phyloP scores from a whole-genome alignment of 352 stramenopile genomes.

The Phytophthora fragariae region DNA sequence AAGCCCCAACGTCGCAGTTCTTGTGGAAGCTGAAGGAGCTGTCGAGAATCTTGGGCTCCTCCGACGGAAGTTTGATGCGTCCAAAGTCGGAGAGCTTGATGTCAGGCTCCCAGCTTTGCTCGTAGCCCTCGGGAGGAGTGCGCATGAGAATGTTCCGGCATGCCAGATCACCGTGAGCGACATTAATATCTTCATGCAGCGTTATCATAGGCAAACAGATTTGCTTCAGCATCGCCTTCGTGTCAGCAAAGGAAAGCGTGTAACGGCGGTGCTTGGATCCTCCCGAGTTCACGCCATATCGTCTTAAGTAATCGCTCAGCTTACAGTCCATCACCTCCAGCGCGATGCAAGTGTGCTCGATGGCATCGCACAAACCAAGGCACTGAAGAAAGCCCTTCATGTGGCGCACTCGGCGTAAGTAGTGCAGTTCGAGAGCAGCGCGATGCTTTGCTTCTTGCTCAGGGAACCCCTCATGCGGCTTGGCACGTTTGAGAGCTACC shows the following conservation, averaged over 20 bases:
- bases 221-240: constrained; percentile 69
- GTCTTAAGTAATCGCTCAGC: constrained; percentile 84
- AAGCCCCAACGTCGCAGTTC: constrained; percentile 83
- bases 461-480: constrained; percentile 78
- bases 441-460: constrained; percentile 83
- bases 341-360: constrained; percentile 88
- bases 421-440: constrained; percentile 81
- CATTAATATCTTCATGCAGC: constrained; percentile 82
- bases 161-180: constrained; percentile 83
- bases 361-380: constrained; percentile 81
- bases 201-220: constrained; percentile 83
- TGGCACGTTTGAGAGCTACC: constrained; percentile 83
- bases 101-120: constrained; percentile 82
- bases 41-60: constrained; percentile 77
- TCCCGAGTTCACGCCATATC: constrained; percentile 59
- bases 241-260: constrained; percentile 64
- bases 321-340: constrained; percentile 92
- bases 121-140: constrained; percentile 80
- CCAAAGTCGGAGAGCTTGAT: constrained; percentile 89
- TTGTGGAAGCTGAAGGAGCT: constrained; percentile 86
- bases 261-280: constrained; percentile 60
- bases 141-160: constrained; percentile 89
- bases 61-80: constrained; percentile 71
- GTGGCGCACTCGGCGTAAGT: constrained; percentile 79
- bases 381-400: constrained; percentile 84